These are phyloP conservation scores for Eucalyptus curtisii DNA, from an alignment of 345 rosid species.

Conservation along the genomic window DNA sequence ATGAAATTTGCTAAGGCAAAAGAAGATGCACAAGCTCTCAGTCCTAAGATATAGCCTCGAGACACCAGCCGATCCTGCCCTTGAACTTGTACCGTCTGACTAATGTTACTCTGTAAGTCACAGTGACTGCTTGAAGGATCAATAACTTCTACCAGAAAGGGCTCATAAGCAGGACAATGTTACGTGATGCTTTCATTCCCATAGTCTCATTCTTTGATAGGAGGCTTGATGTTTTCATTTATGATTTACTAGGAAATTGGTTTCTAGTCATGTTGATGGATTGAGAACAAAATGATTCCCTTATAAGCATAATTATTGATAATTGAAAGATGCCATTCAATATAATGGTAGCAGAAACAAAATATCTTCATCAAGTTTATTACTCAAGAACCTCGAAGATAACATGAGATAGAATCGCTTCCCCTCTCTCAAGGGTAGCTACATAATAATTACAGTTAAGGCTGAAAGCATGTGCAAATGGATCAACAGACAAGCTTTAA, in stretches of 20 bases:
- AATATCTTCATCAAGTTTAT: background rate
- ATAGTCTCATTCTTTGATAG: background rate
- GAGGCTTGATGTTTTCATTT: background rate
- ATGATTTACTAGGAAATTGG: background rate
- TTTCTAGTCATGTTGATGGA: background rate
- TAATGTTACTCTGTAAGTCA: background rate
- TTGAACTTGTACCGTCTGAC: background rate
- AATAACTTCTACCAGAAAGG: background rate
- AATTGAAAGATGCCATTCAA: background rate
- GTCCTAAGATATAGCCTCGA: background rate
- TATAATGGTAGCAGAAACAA: background rate
- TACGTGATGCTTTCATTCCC: background rate
- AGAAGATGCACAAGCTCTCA: background rate
- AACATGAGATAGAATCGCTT: no score
- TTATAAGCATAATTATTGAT: background rate
- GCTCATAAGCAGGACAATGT: background rate
- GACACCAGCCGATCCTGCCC: background rate
- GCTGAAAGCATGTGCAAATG: background rate
- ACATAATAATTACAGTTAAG: background rate
- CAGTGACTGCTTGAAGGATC: background rate
- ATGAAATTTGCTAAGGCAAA: background rate
- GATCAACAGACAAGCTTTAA: background rate
- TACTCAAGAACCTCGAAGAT: no score
- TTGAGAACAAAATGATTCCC: background rate
- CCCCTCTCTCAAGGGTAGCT: background rate